Conservation (phyloP, 768 basidiomycete species). For the Amanita muscaria region DNA sequence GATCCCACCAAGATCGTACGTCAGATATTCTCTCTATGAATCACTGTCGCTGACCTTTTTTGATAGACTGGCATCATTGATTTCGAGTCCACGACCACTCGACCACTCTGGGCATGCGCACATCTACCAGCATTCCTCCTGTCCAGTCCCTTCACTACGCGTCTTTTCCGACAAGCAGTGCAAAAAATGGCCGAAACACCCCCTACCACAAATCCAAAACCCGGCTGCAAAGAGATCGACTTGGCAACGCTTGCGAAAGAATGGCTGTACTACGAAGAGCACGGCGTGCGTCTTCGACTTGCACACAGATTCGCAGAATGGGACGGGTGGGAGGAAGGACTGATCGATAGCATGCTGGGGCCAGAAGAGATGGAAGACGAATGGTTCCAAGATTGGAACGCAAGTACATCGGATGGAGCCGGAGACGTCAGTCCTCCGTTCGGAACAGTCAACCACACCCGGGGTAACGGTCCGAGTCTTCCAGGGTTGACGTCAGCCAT, state of each 20-base stretch:
- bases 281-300: slow-evolving; percentile 58
- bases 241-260: slow-evolving; percentile 43
- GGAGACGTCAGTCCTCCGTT: slow-evolving; percentile 1
- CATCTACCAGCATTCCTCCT: slow-evolving; percentile 77
- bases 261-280: slow-evolving; percentile 68
- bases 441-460: slow-evolving; percentile 6
- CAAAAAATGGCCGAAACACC: slow-evolving; percentile 34
- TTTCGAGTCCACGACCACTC: slow-evolving; percentile 85
- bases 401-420: not conserved
- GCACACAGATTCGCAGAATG: slow-evolving; percentile 79
- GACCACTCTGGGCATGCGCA: slow-evolving; percentile 79
- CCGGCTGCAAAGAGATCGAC: slow-evolving; percentile 16
- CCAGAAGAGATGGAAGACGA: slow-evolving; percentile 63
- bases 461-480: slow-evolving; percentile 2
- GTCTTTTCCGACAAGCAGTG: slow-evolving; percentile 61
- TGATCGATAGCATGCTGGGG: slow-evolving; percentile 68
- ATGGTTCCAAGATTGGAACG: slow-evolving; percentile 45
- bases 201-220: not conserved
- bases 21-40: slow-evolving; percentile 11
- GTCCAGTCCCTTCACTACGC: slow-evolving; percentile 65
- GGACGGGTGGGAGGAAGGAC: slow-evolving; percentile 89
- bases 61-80: slow-evolving; percentile 83
- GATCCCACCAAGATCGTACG: slow-evolving; percentile 67
- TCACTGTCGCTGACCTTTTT: not conserved
- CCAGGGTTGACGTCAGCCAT: slow-evolving; percentile 1